Evolutionary conservation across 2,329 filamentous ascomycete species (phyloP).

Genomic region (Aspergillus sp.): DNA sequence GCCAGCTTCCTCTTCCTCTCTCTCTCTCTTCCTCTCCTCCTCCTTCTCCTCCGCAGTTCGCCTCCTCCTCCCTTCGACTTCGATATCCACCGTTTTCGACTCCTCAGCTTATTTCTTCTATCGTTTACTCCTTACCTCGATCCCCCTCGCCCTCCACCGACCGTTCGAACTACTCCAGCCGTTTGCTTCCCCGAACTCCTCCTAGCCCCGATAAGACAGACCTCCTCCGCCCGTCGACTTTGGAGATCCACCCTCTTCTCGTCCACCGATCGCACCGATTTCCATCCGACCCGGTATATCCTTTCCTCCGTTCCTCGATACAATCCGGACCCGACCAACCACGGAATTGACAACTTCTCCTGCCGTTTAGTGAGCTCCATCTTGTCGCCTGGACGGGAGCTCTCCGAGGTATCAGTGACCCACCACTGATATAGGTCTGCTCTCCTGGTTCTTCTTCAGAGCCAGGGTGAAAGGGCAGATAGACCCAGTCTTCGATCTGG

Average conservation of each 20-base stretch:
- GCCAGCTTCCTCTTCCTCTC: neutral
- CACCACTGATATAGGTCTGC: slow-evolving; percentile 36
- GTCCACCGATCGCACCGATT: slow-evolving; percentile 4
- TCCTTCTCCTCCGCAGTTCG: neutral
- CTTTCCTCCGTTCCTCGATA: neutral
- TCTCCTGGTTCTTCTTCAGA: slow-evolving; percentile 45
- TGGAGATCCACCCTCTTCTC: slow-evolving; percentile 2
- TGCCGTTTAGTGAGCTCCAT: neutral
- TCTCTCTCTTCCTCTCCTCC: neutral
- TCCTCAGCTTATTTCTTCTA: neutral
- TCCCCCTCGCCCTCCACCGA: neutral
- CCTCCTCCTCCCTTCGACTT: neutral
- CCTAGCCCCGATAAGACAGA: slow-evolving; percentile 19
- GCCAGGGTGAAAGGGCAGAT: slow-evolving; percentile 41
- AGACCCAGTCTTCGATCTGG: slow-evolving; percentile 63
- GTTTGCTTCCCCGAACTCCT: no score
- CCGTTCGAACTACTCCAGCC: neutral
- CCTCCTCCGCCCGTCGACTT: slow-evolving; percentile 13
- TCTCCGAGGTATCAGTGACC: slow-evolving; percentile 24
- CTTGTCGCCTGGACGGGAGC: neutral
- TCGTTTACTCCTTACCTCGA: neutral
- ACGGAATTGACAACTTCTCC: neutral
- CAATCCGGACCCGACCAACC: neutral
- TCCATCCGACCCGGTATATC: neutral
- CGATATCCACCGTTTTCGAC: slow-evolving; percentile 10